Base-by-base conservation (phyloP, 257 asterid species). In the Perilla frutescens region DNA sequence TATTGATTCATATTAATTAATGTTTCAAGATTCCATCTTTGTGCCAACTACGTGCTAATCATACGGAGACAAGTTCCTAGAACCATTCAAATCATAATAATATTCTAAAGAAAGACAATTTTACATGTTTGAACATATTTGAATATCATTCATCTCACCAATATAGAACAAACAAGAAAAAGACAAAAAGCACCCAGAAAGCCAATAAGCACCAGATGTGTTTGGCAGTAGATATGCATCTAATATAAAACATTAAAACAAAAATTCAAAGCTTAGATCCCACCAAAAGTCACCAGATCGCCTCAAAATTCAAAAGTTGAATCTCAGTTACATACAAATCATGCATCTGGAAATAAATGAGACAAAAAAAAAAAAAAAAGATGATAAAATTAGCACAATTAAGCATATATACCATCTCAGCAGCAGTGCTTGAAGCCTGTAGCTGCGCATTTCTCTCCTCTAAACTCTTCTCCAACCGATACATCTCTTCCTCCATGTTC, bases 371-470 rank as follows among this genome's bases (percentile, higher is more conserved):
- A 2, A 4, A 57, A 73, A 59, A 14, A 2, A 0, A 1, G 32
- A n/a, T 32, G 26, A 20, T 20, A 20, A 68, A 39, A 36, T 26
- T 2, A 37, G 58, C 20, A 53, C 5, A 36, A 48, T 44, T 14
- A 26, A 75, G n/a, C 66, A 72, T 20, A n/a, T 20, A 37, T 75
- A 93, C 98, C 91, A 80, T 88, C 49, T 83, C 91, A 56, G 86
- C 79, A 66, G 87, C 83, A 70, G 93, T 81, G 15, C 85, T 73
- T 63, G 96, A 81, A 76, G 86, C 88, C 64, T 82, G 81, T 58
- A 93, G 83, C 88, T 88, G 89, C 61, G 64, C 20, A 70, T 81
- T 76, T 76, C 80, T 93, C 72, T 87, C 91, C 76, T 91, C 96
- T 49, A 93, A 80, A 59, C 68, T 82, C 84, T 75, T 89, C 79